phyloP scores from a whole-genome alignment of 306 rosid species.

The Senna tora region DNA sequence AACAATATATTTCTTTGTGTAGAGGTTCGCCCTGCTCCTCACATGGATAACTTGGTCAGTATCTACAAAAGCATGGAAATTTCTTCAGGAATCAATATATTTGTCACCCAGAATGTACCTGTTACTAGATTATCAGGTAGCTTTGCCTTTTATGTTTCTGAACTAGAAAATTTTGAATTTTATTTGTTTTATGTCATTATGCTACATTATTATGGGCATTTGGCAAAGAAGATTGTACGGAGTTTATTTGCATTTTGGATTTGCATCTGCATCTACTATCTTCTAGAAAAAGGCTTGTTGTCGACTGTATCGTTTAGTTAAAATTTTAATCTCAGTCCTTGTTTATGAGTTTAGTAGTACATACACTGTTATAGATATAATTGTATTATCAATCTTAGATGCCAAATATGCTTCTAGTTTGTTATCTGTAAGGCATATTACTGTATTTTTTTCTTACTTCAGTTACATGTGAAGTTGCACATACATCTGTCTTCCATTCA shows the following conservation, averaged over 20 bases:
- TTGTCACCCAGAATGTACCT: slow-evolving; percentile 63
- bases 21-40: slow-evolving; percentile 95
- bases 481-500: neutral
- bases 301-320: neutral
- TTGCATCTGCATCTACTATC: neutral
- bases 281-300: neutral
- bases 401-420: slow-evolving; percentile 5
- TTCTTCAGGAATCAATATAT: slow-evolving; percentile 71
- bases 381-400: slow-evolving; percentile 14
- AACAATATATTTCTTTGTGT: neutral
- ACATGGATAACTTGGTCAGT: slow-evolving; percentile 84
- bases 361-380: neutral
- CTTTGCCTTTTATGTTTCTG: neutral
- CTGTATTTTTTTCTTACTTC: neutral
- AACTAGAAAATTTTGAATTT: slow-evolving; percentile 16
- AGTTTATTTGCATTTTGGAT: neutral
- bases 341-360: neutral
- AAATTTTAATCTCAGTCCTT: neutral
- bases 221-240: neutral
- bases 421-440: neutral
- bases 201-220: neutral
- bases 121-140: slow-evolving; percentile 61
- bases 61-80: slow-evolving; percentile 90
- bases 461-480: neutral
- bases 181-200: neutral